These are phyloP conservation scores for Scortechinia acanthostroma DNA, from an alignment of 2,329 filamentous ascomycete genomes.

Conservation along the genomic window DNA sequence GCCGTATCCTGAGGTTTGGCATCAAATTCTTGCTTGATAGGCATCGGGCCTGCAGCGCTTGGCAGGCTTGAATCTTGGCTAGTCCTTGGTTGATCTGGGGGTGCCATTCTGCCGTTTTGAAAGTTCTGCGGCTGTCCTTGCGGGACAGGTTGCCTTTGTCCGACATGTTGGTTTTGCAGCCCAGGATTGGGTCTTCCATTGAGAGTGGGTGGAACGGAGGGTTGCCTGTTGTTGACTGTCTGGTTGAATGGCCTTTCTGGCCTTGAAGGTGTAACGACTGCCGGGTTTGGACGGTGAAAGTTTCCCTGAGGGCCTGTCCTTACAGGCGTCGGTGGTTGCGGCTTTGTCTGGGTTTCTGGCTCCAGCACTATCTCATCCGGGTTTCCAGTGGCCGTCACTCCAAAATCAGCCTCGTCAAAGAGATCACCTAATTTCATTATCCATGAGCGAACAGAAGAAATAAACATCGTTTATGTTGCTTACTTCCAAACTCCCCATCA, in stretches of 20 bases:
- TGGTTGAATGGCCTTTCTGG: neutral
- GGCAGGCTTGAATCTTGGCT: neutral
- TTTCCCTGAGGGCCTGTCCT: neutral
- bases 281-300: neutral
- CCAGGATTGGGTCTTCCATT: neutral
- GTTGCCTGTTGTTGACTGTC: neutral
- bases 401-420: neutral
- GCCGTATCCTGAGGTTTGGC: too few species aligned
- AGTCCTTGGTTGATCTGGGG: neutral
- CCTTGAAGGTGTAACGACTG: neutral
- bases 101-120: neutral
- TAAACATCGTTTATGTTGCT: neutral
- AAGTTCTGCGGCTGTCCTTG: neutral
- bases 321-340: neutral
- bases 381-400: neutral
- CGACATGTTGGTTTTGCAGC: neutral
- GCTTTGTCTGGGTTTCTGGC: neutral
- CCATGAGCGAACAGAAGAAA: neutral
- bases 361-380: neutral
- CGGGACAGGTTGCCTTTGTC: neutral
- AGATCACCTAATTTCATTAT: neutral
- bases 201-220: neutral
- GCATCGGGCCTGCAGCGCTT: too few species aligned
- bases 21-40: neutral
- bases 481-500: slow-evolving; percentile 2